Conservation (phyloP, 2,329 filamentous ascomycete genomes). For the Arthroderma sp. region DNA sequence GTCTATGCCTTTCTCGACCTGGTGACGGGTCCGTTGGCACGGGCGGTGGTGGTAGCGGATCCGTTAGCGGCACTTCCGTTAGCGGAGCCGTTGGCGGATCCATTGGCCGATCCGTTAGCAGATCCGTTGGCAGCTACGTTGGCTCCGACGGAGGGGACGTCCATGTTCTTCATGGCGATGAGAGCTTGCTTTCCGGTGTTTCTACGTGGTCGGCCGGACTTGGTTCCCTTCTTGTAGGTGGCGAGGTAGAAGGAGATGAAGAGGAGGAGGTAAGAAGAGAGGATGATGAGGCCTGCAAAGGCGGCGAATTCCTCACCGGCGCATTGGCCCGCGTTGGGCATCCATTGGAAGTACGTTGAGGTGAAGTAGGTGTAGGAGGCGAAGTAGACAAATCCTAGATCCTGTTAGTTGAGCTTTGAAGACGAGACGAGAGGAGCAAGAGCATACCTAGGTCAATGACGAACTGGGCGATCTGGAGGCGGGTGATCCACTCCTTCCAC, state of each 20-base stretch:
- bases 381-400: slow-evolving; percentile 78
- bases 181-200: slow-evolving; percentile 70
- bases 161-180: slow-evolving; percentile 69
- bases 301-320: slow-evolving; percentile 88
- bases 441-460: slow-evolving; percentile 75
- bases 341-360: slow-evolving; percentile 65
- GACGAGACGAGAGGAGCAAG: not conserved
- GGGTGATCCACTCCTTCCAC: slow-evolving; percentile 98
- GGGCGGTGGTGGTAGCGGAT: slow-evolving; percentile 25
- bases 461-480: slow-evolving; percentile 87
- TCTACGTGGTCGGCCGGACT: slow-evolving; percentile 28
- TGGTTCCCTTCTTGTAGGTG: slow-evolving; percentile 59
- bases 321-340: slow-evolving; percentile 69
- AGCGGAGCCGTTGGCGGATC: slow-evolving; percentile 14
- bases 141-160: slow-evolving; percentile 39
- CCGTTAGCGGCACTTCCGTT: slow-evolving; percentile 12
- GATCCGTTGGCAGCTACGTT: not conserved
- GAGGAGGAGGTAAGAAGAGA: slow-evolving; percentile 80
- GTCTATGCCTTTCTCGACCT: slow-evolving; percentile 38
- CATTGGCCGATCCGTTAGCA: slow-evolving; percentile 21
- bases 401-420: not conserved
- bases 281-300: slow-evolving; percentile 70
- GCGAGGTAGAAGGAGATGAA: slow-evolving; percentile 94
- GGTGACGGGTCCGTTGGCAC: slow-evolving; percentile 35
- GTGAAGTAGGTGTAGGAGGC: slow-evolving; percentile 90